Evolutionary conservation across 1,284 basidiomycete genomes (phyloP).

Genomic region (Apiotrichum sp.): DNA sequence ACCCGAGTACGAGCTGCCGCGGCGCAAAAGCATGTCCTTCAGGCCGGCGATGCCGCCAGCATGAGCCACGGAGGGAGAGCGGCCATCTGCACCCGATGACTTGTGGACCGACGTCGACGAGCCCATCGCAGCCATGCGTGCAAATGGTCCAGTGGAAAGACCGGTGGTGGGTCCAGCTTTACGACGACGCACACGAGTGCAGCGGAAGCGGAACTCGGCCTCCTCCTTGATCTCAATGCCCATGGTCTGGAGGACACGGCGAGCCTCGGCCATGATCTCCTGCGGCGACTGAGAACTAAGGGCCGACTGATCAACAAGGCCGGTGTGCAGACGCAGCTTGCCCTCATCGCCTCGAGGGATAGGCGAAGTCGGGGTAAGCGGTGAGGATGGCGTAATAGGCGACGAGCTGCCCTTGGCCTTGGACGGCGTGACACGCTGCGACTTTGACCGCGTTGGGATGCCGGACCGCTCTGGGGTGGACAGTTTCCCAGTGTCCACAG

Average conservation of each 20-base stretch:
- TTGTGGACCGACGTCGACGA: conserved; percentile 66
- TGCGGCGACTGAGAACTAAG: conserved; percentile 77
- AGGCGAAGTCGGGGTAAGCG: not conserved
- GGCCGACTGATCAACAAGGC: conserved; percentile 86
- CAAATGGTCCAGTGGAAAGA: conserved; percentile 28
- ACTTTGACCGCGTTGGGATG: conserved; percentile 9
- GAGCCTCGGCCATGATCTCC: conserved; percentile 80
- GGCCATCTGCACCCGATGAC: conserved; percentile 46
- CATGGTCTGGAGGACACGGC: conserved; percentile 74
- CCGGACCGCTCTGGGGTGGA: not conserved
- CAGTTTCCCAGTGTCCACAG: conserved; percentile 9
- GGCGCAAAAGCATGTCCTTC: conserved; percentile 73
- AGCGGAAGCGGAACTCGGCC: conserved; percentile 80
- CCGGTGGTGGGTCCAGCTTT: conserved; percentile 51
- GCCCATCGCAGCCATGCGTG: conserved; percentile 61
- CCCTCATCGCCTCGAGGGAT: conserved; percentile 48
- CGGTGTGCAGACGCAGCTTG: conserved; percentile 76
- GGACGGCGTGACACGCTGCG: conserved; percentile 4
- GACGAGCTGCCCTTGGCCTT: not conserved
- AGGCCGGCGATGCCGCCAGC: conserved; percentile 63
- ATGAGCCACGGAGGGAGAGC: conserved; percentile 67
- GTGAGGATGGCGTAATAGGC: not conserved
- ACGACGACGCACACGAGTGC: conserved; percentile 64
- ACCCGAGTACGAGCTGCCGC: conserved; percentile 75
- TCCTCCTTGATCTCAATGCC: conserved; percentile 83